A percentile compares a stretch with the other conserved stretches of the same genome.
Evolutionary conservation across 345 rosid species (phyloP).

Genomic region (Brassica rapa): DNA sequence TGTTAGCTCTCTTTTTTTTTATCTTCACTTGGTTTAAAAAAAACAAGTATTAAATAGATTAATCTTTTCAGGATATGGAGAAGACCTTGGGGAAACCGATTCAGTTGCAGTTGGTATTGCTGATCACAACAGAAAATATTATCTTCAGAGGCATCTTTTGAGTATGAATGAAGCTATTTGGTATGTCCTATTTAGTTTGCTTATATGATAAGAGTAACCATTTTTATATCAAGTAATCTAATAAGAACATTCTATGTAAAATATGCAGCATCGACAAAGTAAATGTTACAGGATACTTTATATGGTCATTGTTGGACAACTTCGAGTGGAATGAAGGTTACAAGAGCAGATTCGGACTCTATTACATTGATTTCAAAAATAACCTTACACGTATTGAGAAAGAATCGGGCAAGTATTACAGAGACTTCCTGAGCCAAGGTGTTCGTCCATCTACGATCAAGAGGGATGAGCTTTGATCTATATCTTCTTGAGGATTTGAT

Average conservation of each 20-base stretch:
- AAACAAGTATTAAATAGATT: neutral
- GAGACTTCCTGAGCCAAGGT: neutral
- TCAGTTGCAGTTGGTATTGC: neutral
- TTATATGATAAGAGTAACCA: neutral
- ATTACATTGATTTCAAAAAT: slow-evolving; percentile 3
- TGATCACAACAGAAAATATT: neutral
- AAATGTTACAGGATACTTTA: slow-evolving; percentile 24
- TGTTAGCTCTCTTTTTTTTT: neutral
- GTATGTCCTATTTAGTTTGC: neutral
- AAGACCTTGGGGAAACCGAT: neutral
- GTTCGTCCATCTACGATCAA: neutral
- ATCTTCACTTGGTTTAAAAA: neutral
- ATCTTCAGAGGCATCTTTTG: neutral
- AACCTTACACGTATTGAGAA: slow-evolving; percentile 16
- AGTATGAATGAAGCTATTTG: slow-evolving; percentile 2
- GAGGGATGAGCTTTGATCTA: neutral
- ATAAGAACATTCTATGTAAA: neutral
- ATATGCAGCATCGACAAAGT: slow-evolving; percentile 9
- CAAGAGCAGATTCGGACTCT: slow-evolving; percentile 16
- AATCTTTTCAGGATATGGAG: neutral
- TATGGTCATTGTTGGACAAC: slow-evolving; percentile 29
- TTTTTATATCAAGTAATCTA: neutral
- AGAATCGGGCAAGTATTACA: slow-evolving; percentile 4
- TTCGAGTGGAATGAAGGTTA: slow-evolving; percentile 29
- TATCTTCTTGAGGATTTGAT: neutral